Percentiles rank a stretch among this genome's conserved stretches.
Conservation (phyloP, 2,329 filamentous ascomycete species). For the Fusarium xylarioides region DNA sequence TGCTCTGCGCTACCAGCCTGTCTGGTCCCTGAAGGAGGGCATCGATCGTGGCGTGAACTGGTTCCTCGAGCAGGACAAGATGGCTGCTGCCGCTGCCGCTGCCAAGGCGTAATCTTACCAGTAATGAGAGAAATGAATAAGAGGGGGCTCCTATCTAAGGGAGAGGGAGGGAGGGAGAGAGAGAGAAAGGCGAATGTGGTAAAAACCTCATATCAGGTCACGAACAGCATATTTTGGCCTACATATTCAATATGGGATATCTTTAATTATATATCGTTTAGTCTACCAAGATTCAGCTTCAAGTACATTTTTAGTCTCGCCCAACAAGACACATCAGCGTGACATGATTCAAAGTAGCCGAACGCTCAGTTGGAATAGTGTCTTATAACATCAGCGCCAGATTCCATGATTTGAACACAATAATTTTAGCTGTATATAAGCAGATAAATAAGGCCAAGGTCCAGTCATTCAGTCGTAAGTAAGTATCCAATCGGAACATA, state of each 20-base stretch:
- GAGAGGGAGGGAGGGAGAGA: background rate
- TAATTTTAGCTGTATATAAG: background rate
- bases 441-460: background rate
- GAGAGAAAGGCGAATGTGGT: background rate
- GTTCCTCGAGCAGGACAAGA: conserved; percentile 62
- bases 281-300: background rate
- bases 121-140: background rate
- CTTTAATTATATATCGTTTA: conserved; percentile 15
- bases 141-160: conserved; percentile 3
- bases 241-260: conserved; percentile 10
- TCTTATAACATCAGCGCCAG: background rate
- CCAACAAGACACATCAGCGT: background rate
- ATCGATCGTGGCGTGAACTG: conserved; percentile 62
- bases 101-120: conserved; percentile 35
- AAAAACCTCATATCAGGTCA: conserved; percentile 3
- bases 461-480: conserved; percentile 12
- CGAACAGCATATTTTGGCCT: conserved; percentile 11
- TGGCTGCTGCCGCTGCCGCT: conserved; percentile 20
- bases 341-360: background rate
- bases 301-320: background rate
- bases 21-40: conserved; percentile 74
- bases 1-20: conserved; percentile 73
- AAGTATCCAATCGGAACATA: conserved; percentile 41
- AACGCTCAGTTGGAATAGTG: background rate
- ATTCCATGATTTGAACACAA: background rate